These are phyloP conservation scores for Oryza punctata DNA, from an alignment of 176 grass and related monocot species.

Conservation along the genomic window DNA sequence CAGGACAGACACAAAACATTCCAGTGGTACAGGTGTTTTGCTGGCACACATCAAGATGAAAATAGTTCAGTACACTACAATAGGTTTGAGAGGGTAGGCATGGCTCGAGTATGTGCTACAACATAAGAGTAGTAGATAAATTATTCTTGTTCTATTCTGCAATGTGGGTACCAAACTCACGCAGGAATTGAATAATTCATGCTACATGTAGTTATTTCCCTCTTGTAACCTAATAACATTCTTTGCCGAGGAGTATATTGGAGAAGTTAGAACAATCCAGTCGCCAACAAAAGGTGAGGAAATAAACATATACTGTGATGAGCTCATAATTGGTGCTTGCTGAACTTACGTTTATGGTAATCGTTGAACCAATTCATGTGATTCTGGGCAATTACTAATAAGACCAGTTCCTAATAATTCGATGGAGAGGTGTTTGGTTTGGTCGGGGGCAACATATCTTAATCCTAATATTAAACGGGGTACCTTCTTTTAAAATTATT, in stretches of 20 bases:
- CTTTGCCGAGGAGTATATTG: slow-evolving; percentile 10
- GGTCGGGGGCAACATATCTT: not conserved
- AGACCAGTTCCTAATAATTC: not conserved
- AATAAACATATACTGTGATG: not conserved
- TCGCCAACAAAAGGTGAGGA: not conserved
- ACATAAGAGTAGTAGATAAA: slow-evolving; percentile 37
- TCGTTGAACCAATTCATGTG: not conserved
- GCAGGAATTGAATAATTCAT: not conserved
- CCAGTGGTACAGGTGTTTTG: slow-evolving; percentile 10
- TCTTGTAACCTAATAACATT: slow-evolving; percentile 38
- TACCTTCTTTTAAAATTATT: too few relatives aligned
- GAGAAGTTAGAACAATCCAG: slow-evolving; percentile 21
- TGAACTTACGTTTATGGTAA: not conserved
- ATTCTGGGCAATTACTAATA: not conserved
- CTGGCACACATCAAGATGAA: slow-evolving; percentile 4
- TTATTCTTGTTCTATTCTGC: slow-evolving; percentile 27
- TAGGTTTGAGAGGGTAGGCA: slow-evolving; percentile 26
- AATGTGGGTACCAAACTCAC: not conserved
- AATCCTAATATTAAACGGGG: too few relatives aligned
- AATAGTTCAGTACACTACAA: slow-evolving; percentile 35
- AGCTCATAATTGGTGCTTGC: not conserved
- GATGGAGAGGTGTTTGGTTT: not conserved
- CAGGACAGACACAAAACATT: not conserved
- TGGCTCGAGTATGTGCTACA: slow-evolving; percentile 6
- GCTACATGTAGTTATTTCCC: not conserved